Conservation (phyloP, 106 monocot genomes). For the Dendrobium chrysotoxum region DNA sequence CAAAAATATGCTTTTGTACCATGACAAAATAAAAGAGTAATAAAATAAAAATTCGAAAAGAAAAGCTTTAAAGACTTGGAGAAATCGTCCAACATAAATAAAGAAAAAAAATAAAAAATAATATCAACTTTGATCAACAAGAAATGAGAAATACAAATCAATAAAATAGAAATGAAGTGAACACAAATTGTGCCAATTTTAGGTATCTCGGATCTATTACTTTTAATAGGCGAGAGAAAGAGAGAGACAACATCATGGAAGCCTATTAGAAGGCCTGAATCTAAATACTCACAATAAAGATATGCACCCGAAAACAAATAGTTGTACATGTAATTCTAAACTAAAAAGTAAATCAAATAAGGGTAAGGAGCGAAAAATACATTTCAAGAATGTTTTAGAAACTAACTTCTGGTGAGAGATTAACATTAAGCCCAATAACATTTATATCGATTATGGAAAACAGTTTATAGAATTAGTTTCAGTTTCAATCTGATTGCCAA, state of each 20-base stretch:
- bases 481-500: not conserved
- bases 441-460: not conserved
- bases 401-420: not conserved
- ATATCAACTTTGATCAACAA: not conserved
- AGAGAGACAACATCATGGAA: not conserved
- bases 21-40: not conserved
- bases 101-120: not conserved
- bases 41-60: not conserved
- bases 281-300: too few species aligned
- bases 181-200: not conserved
- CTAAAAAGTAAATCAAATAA: not conserved
- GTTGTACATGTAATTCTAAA: not conserved
- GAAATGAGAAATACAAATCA: not conserved
- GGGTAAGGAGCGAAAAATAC: not conserved
- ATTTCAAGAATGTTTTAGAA: not conserved
- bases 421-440: not conserved
- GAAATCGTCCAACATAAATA: not conserved
- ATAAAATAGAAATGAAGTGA: not conserved
- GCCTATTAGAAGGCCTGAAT: not conserved
- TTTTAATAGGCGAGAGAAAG: too few species aligned
- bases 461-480: not conserved
- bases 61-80: not conserved
- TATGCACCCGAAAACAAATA: too few species aligned
- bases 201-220: too few species aligned
- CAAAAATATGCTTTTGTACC: not conserved